Conservation (phyloP, 192 early-diverging fungal genomes). For the Rhizoclosmatium sp. region DNA sequence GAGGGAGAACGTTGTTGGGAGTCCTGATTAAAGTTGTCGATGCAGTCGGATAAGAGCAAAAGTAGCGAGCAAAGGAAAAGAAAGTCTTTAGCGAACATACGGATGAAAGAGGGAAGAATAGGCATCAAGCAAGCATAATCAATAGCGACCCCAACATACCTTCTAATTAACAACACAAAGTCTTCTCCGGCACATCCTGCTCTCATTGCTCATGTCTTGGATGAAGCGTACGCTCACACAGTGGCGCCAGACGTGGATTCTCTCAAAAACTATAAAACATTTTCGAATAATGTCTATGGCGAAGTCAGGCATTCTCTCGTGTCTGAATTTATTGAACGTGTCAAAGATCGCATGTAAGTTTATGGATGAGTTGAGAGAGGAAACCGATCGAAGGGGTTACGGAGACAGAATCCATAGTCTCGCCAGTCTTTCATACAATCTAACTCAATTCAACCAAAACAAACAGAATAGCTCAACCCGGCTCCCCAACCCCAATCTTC, state of each 20-base stretch:
- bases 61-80: not conserved
- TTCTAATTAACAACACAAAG: not conserved
- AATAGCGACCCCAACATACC: not conserved
- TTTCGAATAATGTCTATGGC: constrained; percentile 97
- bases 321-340: constrained; percentile 76
- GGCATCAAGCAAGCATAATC: not conserved
- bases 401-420: too few species aligned
- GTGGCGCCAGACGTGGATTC: constrained; percentile 78
- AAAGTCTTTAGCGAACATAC: not conserved
- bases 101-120: too few species aligned
- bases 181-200: constrained; percentile 55
- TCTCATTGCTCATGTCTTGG: constrained; percentile 83
- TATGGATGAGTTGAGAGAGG: too few species aligned
- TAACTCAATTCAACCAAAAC: not conserved
- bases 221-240: constrained; percentile 88
- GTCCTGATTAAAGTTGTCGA: too few species aligned
- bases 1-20: not conserved
- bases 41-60: too few species aligned
- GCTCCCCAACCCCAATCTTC: too few species aligned
- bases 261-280: constrained; percentile 82
- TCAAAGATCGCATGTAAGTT: not conserved
- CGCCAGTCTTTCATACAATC: not conserved
- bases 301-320: constrained; percentile 89
- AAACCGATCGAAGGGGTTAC: too few species aligned
- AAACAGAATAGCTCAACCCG: not conserved